A percentile compares a stretch with the other conserved stretches of the same genome.
Conservation (phyloP, 371 early-diverging fungal genomes). For the Rhizopus sp. region DNA sequence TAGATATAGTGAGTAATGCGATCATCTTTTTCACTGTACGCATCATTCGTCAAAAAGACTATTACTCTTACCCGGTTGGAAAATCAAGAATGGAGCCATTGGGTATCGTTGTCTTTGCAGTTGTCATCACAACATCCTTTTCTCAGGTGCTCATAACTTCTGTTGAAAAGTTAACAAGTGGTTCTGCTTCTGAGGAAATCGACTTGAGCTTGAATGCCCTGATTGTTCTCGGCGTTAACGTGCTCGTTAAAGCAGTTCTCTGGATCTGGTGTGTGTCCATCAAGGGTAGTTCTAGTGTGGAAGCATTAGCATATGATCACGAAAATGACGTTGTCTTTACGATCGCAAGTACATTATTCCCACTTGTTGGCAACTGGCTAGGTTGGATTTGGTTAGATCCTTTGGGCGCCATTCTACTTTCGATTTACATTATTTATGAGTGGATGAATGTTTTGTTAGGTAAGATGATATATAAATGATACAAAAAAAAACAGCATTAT, state of each 20-base stretch:
- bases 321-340: slow-evolving; percentile 68
- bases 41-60: slow-evolving; percentile 47
- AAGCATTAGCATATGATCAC: slow-evolving; percentile 65
- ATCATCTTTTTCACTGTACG: slow-evolving; percentile 52
- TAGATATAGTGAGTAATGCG: slow-evolving; percentile 50
- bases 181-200: slow-evolving; percentile 36
- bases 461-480: slow-evolving; percentile 14
- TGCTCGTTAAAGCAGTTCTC: slow-evolving; percentile 49
- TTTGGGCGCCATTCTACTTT: slow-evolving; percentile 56
- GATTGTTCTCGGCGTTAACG: slow-evolving; percentile 40
- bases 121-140: slow-evolving; percentile 62
- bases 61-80: slow-evolving; percentile 53
- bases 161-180: slow-evolving; percentile 38
- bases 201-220: slow-evolving; percentile 47
- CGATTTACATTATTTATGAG: slow-evolving; percentile 61
- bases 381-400: slow-evolving; percentile 60
- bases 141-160: slow-evolving; percentile 60
- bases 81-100: slow-evolving; percentile 67
- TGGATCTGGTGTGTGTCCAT: slow-evolving; percentile 64
- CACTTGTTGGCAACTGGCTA: slow-evolving; percentile 45
- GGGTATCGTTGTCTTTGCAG: slow-evolving; percentile 66
- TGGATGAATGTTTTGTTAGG: slow-evolving; percentile 59
- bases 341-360: slow-evolving; percentile 57
- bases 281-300: slow-evolving; percentile 60
- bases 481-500: not conserved